Evolutionary conservation across 805 yeast genomes (phyloP).

Genomic region (Candida chauliodis): DNA sequence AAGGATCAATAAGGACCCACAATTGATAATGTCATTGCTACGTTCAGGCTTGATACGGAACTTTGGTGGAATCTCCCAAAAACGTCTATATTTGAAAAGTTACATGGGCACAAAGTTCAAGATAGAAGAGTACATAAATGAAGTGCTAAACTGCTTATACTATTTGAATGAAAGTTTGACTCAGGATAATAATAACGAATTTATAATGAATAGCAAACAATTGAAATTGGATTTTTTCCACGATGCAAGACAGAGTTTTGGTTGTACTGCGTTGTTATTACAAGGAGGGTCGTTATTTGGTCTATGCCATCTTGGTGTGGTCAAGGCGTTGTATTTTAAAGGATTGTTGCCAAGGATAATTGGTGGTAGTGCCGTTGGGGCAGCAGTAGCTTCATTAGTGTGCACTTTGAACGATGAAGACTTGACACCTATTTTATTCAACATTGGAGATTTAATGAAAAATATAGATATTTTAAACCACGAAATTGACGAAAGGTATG

Average conservation of each 20-base stretch:
- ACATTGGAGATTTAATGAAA: constrained; percentile 39
- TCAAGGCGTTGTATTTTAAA: constrained; percentile 72
- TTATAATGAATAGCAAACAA: constrained; percentile 48
- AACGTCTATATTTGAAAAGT: constrained; percentile 73
- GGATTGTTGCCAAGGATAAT: constrained; percentile 79
- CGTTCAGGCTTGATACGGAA: constrained; percentile 84
- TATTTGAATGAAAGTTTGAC: constrained; percentile 48
- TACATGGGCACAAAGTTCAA: constrained; percentile 84
- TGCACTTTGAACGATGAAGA: constrained; percentile 72
- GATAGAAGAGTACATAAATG: constrained; percentile 82
- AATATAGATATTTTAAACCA: constrained; percentile 46
- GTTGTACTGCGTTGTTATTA: constrained; percentile 82
- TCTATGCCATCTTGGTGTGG: constrained; percentile 88
- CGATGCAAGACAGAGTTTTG: constrained; percentile 82
- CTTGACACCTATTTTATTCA: constrained; percentile 43
- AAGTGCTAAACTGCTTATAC: constrained; percentile 65
- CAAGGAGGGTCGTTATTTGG: constrained; percentile 98
- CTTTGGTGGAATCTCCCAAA: constrained; percentile 85
- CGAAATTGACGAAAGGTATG: constrained; percentile 56
- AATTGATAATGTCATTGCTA: constrained; percentile 58
- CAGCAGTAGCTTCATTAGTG: constrained; percentile 82
- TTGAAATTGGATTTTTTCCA: constrained; percentile 72
- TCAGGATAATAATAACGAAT: constrained; percentile 26
- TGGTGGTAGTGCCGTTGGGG: constrained; percentile 92
- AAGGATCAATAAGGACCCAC: constrained; percentile 54